Evolutionary conservation across 495 filamentous ascomycete genomes (phyloP).

Genomic region (Xylaria scruposa): DNA sequence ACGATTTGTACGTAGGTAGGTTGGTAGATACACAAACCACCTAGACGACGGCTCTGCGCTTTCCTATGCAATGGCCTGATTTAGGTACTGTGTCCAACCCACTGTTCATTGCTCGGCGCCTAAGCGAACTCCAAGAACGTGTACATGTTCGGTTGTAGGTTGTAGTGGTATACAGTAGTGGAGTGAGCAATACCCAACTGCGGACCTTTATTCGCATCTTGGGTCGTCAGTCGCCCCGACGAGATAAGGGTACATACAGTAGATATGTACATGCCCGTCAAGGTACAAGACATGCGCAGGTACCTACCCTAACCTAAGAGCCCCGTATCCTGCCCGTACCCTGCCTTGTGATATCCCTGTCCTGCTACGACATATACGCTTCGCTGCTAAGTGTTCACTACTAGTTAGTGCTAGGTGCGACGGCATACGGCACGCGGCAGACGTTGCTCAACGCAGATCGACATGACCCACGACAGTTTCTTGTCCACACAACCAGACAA

Average conservation of each 20-base stretch:
- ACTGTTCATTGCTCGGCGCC: background rate
- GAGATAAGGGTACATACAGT: background rate
- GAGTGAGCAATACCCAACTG: slow-evolving; percentile 22
- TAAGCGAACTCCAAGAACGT: background rate
- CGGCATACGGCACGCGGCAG: slow-evolving; percentile 27
- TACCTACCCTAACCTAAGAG: background rate
- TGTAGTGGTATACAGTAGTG: background rate
- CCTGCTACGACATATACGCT: background rate
- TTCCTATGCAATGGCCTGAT: background rate
- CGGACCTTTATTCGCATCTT: slow-evolving; percentile 21
- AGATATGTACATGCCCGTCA: background rate
- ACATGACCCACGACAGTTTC: slow-evolving; percentile 27
- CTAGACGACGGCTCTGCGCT: too few relatives aligned
- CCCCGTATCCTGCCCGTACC: background rate
- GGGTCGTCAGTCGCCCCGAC: background rate
- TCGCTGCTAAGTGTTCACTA: background rate
- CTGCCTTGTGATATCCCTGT: slow-evolving; percentile 4
- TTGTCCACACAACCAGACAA: slow-evolving; percentile 25
- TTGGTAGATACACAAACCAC: too few relatives aligned
- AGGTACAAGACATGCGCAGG: background rate
- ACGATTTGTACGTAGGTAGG: background rate
- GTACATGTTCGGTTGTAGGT: background rate
- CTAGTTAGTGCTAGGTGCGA: background rate
- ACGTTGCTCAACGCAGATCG: slow-evolving; percentile 28
- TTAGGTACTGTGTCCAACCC: background rate